Conservation (phyloP, 208 protist species). For the Leishmania guyanensis region DNA sequence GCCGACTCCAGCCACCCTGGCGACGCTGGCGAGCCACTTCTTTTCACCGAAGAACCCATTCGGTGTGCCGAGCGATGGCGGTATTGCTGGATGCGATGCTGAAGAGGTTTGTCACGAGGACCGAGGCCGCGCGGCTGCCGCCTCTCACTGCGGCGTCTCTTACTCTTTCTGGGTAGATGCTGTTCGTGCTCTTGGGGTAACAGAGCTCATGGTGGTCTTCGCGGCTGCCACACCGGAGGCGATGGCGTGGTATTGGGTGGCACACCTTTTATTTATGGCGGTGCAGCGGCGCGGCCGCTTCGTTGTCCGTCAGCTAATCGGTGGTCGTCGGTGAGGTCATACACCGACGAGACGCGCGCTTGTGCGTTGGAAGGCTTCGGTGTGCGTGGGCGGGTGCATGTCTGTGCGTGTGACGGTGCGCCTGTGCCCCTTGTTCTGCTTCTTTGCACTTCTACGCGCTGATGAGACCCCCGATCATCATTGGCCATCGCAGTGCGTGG, state of each 20-base stretch:
- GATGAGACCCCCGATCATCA: not conserved
- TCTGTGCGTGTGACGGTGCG: not conserved
- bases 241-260: slow-evolving; percentile 58
- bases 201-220: slow-evolving; percentile 59
- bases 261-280: slow-evolving; percentile 44
- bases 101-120: not conserved
- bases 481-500: not conserved
- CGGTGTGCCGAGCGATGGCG: not conserved
- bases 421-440: not conserved
- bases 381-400: not conserved
- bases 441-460: not conserved
- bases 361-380: not conserved
- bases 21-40: slow-evolving; percentile 54
- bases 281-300: slow-evolving; percentile 23
- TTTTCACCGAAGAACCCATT: slow-evolving; percentile 30
- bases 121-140: not conserved
- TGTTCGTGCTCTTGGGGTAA: slow-evolving; percentile 27
- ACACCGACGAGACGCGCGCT: not conserved
- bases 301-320: slow-evolving; percentile 27
- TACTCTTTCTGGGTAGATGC: slow-evolving; percentile 15
- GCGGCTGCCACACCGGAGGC: slow-evolving; percentile 43
- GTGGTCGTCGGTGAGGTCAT: not conserved
- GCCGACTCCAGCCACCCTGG: slow-evolving; percentile 48
- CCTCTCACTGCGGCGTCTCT: slow-evolving; percentile 8
- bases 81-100: not conserved